Evolutionary conservation across 2,329 filamentous ascomycete genomes (phyloP).

Genomic region (Fusarium tanahbumbuense): DNA sequence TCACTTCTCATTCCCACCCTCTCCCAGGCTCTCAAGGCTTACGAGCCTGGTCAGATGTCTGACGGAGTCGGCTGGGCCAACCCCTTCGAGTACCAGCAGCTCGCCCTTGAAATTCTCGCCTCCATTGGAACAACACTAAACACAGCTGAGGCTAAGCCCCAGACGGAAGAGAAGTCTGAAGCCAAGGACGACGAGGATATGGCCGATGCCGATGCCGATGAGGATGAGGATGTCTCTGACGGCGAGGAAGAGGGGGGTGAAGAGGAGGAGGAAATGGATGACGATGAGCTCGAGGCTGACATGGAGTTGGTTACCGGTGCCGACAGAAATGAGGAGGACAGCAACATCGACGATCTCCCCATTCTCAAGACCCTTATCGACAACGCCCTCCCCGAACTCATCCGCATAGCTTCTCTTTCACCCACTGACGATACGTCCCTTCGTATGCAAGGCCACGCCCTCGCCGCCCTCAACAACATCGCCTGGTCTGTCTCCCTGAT

Average conservation of each 20-base stretch:
- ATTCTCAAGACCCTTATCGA: slow-evolving; percentile 60
- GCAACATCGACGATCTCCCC: slow-evolving; percentile 62
- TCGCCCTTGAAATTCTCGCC: slow-evolving; percentile 71
- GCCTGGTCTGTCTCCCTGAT: slow-evolving; percentile 73
- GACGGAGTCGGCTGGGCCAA: slow-evolving; percentile 55
- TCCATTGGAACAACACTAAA: slow-evolving; percentile 72
- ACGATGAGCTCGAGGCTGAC: slow-evolving; percentile 70
- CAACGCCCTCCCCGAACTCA: slow-evolving; percentile 56
- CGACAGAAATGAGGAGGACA: slow-evolving; percentile 54
- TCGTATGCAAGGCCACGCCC: slow-evolving; percentile 63
- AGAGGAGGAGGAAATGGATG: slow-evolving; percentile 64
- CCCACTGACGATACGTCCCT: slow-evolving; percentile 56
- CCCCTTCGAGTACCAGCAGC: slow-evolving; percentile 60
- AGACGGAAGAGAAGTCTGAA: slow-evolving; percentile 54
- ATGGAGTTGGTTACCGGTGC: slow-evolving; percentile 72
- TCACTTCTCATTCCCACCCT: slow-evolving; percentile 53
- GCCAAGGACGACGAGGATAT: slow-evolving; percentile 55
- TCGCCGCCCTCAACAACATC: slow-evolving; percentile 74
- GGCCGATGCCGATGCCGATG: slow-evolving; percentile 44
- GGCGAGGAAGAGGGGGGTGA: slow-evolving; percentile 53
- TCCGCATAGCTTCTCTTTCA: slow-evolving; percentile 59
- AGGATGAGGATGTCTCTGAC: slow-evolving; percentile 52
- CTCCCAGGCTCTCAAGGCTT: slow-evolving; percentile 47
- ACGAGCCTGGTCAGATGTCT: slow-evolving; percentile 44
- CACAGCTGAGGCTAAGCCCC: slow-evolving; percentile 54